A percentile compares a stretch with the other conserved stretches of the same genome.
These are phyloP conservation scores for Chondrus crispus DNA, from an alignment of 23 red algal species.

Conservation along the genomic window DNA sequence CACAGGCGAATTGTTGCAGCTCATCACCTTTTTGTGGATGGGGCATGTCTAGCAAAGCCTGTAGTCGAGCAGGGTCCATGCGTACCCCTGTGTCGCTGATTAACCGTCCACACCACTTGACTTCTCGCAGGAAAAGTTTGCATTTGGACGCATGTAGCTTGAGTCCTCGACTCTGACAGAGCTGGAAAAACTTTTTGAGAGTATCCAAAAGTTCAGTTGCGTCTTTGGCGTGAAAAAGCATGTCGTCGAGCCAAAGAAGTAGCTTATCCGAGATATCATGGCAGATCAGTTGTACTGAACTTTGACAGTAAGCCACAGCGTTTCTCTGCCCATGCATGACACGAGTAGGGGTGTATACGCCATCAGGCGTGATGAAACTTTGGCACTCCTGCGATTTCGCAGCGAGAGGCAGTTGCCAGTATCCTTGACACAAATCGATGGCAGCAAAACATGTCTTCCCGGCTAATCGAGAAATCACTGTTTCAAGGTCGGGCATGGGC, in stretches of 20 bases:
- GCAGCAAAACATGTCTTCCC: background rate
- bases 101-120: background rate
- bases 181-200: background rate
- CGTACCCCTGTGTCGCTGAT: background rate
- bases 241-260: conserved; percentile 24
- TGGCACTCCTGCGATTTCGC: conserved; percentile 9
- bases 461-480: background rate
- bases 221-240: background rate
- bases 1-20: background rate
- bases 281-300: background rate
- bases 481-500: background rate
- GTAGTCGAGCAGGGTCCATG: background rate
- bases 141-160: background rate
- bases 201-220: background rate
- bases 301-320: background rate
- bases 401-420: background rate
- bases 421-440: background rate
- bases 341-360: background rate
- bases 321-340: background rate
- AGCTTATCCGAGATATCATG: background rate
- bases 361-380: background rate
- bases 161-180: background rate
- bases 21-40: background rate
- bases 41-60: background rate
- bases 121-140: background rate